Evolutionary conservation across 495 filamentous ascomycete species (phyloP).

Genomic region (Aspergillus affinis): DNA sequence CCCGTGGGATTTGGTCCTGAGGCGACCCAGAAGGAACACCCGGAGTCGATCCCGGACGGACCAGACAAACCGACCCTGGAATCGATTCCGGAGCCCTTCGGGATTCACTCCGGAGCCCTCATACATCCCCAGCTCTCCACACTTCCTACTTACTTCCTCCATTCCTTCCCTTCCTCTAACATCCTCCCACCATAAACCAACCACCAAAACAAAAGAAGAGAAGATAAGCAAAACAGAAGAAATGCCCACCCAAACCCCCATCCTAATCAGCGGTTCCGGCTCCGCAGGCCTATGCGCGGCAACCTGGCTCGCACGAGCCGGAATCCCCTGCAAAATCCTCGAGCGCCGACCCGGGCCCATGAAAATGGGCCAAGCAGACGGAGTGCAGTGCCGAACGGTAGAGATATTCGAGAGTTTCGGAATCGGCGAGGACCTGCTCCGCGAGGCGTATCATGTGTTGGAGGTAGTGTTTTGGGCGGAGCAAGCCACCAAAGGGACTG

Average conservation of each 20-base stretch:
- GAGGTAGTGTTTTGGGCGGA: slow-evolving; percentile 66
- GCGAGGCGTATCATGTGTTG: slow-evolving; percentile 67
- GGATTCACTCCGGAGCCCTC: slow-evolving; percentile 19
- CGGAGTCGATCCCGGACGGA: background rate
- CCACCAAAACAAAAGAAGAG: slow-evolving; percentile 15
- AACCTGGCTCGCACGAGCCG: slow-evolving; percentile 62
- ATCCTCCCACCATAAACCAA: background rate
- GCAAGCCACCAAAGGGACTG: too few species aligned
- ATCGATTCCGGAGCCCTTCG: slow-evolving; percentile 27
- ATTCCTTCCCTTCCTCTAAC: background rate
- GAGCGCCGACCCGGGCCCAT: slow-evolving; percentile 62
- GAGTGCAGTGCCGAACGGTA: slow-evolving; percentile 75
- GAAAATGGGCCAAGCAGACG: slow-evolving; percentile 73
- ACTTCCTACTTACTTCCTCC: too few species aligned
- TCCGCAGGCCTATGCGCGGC: slow-evolving; percentile 70
- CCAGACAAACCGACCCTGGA: slow-evolving; percentile 15
- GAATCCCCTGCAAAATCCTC: slow-evolving; percentile 61
- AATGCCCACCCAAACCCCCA: slow-evolving; percentile 16
- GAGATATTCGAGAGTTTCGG: slow-evolving; percentile 82
- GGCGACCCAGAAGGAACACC: background rate
- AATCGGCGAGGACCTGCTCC: slow-evolving; percentile 66
- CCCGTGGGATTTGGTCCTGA: background rate
- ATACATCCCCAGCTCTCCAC: too few species aligned
- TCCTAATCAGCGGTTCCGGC: slow-evolving; percentile 66
- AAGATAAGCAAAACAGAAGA: background rate